Percentiles rank a stretch among this genome's conserved stretches.
Conservation (phyloP, 2,329 filamentous ascomycete species). For the Lecanicillium sp. region DNA sequence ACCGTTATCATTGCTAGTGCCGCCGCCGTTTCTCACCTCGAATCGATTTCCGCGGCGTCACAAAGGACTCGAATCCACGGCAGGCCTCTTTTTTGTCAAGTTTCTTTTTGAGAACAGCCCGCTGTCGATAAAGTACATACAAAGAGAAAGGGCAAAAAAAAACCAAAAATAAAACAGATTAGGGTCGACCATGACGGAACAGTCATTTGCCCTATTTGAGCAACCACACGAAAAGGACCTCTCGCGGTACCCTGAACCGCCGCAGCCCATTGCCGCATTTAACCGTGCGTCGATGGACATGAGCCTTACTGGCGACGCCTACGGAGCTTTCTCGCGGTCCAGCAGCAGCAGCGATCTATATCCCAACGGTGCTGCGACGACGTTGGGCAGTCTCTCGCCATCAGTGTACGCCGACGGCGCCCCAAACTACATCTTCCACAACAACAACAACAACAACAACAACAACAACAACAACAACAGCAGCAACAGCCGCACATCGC, state of each 20-base stretch:
- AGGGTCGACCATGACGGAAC: slow-evolving; percentile 7
- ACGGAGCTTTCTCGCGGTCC: slow-evolving; percentile 29
- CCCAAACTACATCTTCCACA: slow-evolving; percentile 31
- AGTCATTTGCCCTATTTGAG: slow-evolving; percentile 10
- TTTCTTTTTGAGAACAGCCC: too few species aligned
- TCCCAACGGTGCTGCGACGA: slow-evolving; percentile 20
- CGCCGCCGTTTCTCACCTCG: too few species aligned
- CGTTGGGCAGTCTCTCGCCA: slow-evolving; percentile 33
- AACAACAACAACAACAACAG: slow-evolving; percentile 18
- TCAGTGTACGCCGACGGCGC: slow-evolving; percentile 36
- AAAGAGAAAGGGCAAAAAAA: too few species aligned
- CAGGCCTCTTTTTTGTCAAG: too few species aligned
- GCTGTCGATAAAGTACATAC: not conserved
- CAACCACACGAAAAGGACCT: slow-evolving; percentile 28
- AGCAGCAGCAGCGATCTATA: slow-evolving; percentile 28
- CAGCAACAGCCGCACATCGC: slow-evolving; percentile 34
- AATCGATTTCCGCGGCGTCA: too few species aligned
- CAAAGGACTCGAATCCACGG: too few species aligned
- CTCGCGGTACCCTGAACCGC: slow-evolving; percentile 37
- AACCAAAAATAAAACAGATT: not conserved
- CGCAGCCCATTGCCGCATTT: slow-evolving; percentile 27
- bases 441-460: too few species aligned
- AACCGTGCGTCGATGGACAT: slow-evolving; percentile 37
- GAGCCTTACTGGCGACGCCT: slow-evolving; percentile 38
- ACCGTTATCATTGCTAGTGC: too few species aligned